phyloP scores from a whole-genome alignment of 2,329 filamentous ascomycete genomes.

The Penicillium sp. region DNA sequence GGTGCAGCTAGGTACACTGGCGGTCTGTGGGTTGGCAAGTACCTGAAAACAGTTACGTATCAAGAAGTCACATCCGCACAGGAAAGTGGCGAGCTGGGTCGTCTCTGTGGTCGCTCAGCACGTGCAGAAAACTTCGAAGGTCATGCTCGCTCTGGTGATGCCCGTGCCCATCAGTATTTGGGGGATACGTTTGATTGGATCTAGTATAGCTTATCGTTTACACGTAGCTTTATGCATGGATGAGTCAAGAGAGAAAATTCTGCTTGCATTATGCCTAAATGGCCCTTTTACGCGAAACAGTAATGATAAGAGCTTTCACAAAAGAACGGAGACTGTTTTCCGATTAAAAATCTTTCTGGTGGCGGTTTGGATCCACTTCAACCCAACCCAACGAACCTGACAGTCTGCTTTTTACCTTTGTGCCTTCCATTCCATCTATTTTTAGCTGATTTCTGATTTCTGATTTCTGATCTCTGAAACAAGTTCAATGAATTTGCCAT shows the following conservation, averaged over 20 bases:
- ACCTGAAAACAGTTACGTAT: constrained; percentile 53
- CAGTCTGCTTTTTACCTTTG: not conserved
- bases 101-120: constrained; percentile 51
- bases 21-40: constrained; percentile 58
- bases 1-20: constrained; percentile 52
- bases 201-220: constrained; percentile 7
- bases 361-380: not conserved
- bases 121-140: constrained; percentile 55
- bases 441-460: not conserved
- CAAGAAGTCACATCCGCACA: constrained; percentile 49
- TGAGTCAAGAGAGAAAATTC: not conserved
- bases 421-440: not conserved
- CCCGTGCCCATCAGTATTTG: constrained; percentile 47
- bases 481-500: not conserved
- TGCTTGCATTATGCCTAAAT: not conserved
- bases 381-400: not conserved
- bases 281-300: too few relatives aligned
- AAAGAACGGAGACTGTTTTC: not conserved
- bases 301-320: too few relatives aligned
- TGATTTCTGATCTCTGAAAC: not conserved
- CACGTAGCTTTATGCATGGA: not conserved
- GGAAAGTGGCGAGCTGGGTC: constrained; percentile 50
- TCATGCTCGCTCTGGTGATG: constrained; percentile 53
- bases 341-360: not conserved
- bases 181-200: constrained; percentile 49